A percentile compares a stretch with the other conserved stretches of the same genome.
These are phyloP conservation scores for Monilinia aucupariae DNA, from an alignment of 2,329 filamentous ascomycete species.

Conservation along the genomic window DNA sequence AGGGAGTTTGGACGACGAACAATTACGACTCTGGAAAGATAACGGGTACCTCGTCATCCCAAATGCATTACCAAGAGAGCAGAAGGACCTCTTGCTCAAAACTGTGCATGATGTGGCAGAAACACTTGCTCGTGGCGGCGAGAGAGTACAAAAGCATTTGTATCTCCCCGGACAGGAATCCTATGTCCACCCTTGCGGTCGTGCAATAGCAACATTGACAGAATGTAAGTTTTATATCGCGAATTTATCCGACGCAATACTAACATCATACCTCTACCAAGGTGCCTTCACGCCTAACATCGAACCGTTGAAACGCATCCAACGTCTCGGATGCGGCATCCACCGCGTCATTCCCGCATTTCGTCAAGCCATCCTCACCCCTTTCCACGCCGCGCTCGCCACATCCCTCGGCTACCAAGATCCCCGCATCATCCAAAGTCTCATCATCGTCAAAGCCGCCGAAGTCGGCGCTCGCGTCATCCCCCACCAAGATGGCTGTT, in stretches of 20 bases:
- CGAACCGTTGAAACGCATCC: constrained; percentile 4
- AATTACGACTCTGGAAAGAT: constrained; percentile 9
- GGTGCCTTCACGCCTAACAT: neutral
- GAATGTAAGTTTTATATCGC: neutral
- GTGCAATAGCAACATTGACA: constrained; percentile 2
- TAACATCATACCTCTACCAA: neutral
- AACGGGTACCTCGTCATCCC: constrained; percentile 6
- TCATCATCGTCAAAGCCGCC: constrained; percentile 3
- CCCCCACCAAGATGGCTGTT: constrained; percentile 11
- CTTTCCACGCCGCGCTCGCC: neutral
- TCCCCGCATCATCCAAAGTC: neutral
- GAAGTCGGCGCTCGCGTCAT: constrained; percentile 1
- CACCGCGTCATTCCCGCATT: constrained; percentile 1
- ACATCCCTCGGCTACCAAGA: constrained; percentile 8
- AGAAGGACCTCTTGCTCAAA: neutral
- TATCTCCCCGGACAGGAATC: neutral
- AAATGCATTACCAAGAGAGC: neutral
- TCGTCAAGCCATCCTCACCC: neutral
- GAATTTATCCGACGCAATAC: neutral
- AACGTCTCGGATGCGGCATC: constrained; percentile 8
- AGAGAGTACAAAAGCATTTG: constrained; percentile 1
- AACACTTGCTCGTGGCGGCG: neutral
- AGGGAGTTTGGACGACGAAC: neutral
- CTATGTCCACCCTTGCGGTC: neutral
- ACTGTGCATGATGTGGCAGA: constrained; percentile 1